Percentiles rank a stretch among this genome's conserved stretches.
phyloP scores from a whole-genome alignment of 108 stramenopile species.

The Schizochytrium sp. region DNA sequence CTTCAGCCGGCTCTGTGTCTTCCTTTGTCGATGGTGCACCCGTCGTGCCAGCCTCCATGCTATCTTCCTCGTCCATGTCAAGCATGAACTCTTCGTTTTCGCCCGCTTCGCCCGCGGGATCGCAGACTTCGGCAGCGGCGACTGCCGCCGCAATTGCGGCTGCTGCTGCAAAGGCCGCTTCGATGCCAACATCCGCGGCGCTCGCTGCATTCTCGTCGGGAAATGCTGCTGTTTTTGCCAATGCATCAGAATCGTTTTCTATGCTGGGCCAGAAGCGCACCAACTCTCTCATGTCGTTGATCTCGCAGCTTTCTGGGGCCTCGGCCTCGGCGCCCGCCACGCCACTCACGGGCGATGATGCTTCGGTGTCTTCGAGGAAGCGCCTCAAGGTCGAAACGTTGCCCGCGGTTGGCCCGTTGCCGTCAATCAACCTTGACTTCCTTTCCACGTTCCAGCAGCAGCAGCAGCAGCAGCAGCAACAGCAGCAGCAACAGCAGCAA shows the following conservation, averaged over 20 bases:
- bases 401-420: background rate
- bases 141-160: too few species aligned
- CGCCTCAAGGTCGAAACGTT: background rate
- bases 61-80: too few species aligned
- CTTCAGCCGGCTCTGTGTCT: background rate
- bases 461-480: background rate
- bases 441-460: background rate
- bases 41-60: too few species aligned
- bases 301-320: background rate
- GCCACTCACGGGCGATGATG: background rate
- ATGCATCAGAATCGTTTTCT: background rate
- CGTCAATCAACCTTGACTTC: background rate
- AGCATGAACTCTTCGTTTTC: too few species aligned
- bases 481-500: background rate
- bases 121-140: too few species aligned
- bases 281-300: background rate
- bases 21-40: too few species aligned
- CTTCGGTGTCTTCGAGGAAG: background rate
- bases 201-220: background rate
- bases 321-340: background rate
- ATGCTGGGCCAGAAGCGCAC: background rate
- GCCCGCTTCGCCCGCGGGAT: too few species aligned
- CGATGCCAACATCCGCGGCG: background rate
- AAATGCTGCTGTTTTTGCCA: too few species aligned
- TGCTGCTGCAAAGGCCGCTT: too few species aligned